phyloP scores from a whole-genome alignment of 75 land plant genomes.

The Sequoiadendron giganteum region DNA sequence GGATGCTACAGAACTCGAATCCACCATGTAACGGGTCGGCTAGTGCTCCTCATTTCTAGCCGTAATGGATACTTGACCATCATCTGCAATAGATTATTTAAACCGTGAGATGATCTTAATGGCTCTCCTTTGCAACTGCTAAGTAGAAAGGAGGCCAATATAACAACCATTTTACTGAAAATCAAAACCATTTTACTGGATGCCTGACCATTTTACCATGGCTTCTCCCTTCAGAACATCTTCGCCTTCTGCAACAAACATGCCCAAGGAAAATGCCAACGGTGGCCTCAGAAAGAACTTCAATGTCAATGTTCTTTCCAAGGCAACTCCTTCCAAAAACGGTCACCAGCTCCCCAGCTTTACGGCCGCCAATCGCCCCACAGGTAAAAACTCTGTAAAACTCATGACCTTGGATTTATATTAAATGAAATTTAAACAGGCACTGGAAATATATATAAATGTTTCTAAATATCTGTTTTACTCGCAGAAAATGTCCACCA shows the following conservation, averaged over 20 bases:
- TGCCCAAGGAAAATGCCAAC: no score
- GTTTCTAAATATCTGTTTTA: neutral
- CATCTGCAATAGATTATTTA: neutral
- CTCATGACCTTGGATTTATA: neutral
- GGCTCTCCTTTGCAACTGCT: neutral
- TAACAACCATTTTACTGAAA: neutral
- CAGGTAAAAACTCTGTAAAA: neutral
- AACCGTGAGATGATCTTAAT: neutral
- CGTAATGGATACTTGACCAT: neutral
- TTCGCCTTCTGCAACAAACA: neutral
- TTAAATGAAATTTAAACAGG: neutral
- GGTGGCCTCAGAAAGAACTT: neutral
- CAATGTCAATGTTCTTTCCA: conserved; percentile 1
- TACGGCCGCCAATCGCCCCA: neutral
- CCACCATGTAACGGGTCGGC: neutral
- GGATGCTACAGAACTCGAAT: neutral
- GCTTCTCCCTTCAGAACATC: neutral
- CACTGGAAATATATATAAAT: neutral
- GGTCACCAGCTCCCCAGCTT: neutral
- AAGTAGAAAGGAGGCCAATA: neutral
- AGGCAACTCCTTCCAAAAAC: no score
- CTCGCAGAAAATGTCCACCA: no score
- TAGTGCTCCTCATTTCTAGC: neutral
- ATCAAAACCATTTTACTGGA: no score
- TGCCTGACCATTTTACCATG: no score